Conservation (phyloP, 116 monocot genomes). For the Papilionanthe hybrid region DNA sequence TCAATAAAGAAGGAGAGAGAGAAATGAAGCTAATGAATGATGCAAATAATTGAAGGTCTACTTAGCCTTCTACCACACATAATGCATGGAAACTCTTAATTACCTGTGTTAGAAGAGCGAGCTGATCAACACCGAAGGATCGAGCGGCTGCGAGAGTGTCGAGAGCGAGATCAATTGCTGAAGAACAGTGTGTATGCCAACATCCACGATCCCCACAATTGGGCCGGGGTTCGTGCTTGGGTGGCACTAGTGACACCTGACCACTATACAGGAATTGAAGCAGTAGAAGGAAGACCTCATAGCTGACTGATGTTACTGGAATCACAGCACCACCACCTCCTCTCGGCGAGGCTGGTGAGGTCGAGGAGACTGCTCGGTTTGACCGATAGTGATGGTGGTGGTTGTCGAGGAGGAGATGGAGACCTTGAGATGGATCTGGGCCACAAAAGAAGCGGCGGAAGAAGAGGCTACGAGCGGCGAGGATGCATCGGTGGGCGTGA, state of each 20-base stretch:
- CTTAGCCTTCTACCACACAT: background rate
- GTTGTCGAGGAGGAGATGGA: conserved; percentile 8
- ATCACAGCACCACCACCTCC: conserved; percentile 9
- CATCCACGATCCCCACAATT: conserved; percentile 83
- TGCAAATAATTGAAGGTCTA: background rate
- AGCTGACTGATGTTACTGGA: conserved; percentile 34
- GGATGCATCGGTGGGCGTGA: conserved; percentile 36
- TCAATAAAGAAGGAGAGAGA: background rate
- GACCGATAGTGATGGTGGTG: background rate
- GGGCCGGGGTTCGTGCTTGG: conserved; percentile 79
- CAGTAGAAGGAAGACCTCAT: conserved; percentile 46
- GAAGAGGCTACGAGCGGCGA: conserved; percentile 31
- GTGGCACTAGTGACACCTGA: conserved; percentile 75
- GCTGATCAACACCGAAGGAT: conserved; percentile 62
- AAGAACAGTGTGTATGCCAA: conserved; percentile 90
- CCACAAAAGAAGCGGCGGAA: conserved; percentile 18
- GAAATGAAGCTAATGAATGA: too few relatives aligned
- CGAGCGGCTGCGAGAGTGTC: conserved; percentile 78
- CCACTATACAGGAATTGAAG: conserved; percentile 99
- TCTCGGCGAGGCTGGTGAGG: background rate
- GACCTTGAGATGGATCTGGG: background rate
- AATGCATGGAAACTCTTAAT: background rate
- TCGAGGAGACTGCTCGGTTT: background rate
- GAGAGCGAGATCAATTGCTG: conserved; percentile 86
- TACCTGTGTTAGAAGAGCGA: conserved; percentile 33